Base-by-base conservation (phyloP, 2,329 filamentous ascomycete species). In the Raffaelea albimanens region DNA sequence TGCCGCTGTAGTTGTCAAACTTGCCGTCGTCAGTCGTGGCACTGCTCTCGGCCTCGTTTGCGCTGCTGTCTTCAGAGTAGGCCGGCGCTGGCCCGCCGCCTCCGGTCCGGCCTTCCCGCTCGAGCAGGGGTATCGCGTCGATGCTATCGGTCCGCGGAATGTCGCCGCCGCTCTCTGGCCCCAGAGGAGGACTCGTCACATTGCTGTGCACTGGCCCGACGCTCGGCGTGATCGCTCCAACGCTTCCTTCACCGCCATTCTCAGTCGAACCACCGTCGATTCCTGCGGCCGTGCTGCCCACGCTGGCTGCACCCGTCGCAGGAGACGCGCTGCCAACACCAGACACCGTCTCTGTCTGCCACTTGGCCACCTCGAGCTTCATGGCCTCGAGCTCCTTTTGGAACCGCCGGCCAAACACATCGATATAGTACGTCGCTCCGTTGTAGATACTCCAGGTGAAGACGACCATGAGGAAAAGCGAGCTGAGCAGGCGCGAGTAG, bases 401-500 rank as follows among this genome's bases (percentile, higher is more conserved):
- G 72, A 98, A 97, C 2, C 90, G 81, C 58, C 87, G 95, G 46
- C 94, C 93, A 62, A 97, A 98, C 2, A 97, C 87, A 58, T 98
- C 93, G 59, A 98, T 97, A 66, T 98, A 98, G 65, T 86, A 98
- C 1, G 90, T 97, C 18, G 93, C 88, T 29, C 93, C 93, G 57
- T 98, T 98, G 70, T 96, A 94, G 48, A 96, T 85, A 57, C 87
- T 94, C 89, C 90, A 96, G 40, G 80, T 74, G 60, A 98, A 97
- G n/a, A 98, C 82, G 2, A 78, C 68, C 47, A 83, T 72, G 41
- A 98, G 72, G 66, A 96, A 98, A 0, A 63, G 55, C 2, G 83
- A 80, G 38, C 86, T 93, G 0, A 87, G 83, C 75, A 82, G 87
- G 40, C 83, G 80, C 61, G 83, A 93, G 72, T 86, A 85, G 66